Percentiles rank a stretch among this genome's conserved stretches.
Conservation (phyloP, 2,329 filamentous ascomycete species). For the Aspergillus sp. region DNA sequence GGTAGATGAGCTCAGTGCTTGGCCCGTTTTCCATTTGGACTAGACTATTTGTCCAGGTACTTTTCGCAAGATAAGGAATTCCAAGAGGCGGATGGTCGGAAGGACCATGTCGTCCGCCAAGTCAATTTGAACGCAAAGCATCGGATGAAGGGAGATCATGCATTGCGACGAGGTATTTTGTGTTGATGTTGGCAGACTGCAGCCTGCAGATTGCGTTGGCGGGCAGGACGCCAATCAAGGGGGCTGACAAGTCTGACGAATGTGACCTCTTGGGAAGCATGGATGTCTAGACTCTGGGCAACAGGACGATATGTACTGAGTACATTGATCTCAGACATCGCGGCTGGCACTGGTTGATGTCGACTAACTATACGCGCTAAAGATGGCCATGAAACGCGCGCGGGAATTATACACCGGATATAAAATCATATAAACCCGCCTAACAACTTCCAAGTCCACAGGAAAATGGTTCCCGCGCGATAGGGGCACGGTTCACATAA, state of each 20-base stretch:
- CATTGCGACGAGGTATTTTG: not conserved
- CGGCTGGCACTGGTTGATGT: too few relatives aligned
- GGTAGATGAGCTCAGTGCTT: not conserved
- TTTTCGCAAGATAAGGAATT: not conserved
- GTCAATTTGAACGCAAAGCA: not conserved
- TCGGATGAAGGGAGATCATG: not conserved
- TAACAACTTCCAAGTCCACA: too few relatives aligned
- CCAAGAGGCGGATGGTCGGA: not conserved
- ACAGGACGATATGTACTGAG: not conserved
- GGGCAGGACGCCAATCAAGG: not conserved
- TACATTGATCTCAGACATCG: too few relatives aligned
- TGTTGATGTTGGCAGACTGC: not conserved
- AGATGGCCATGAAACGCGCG: too few relatives aligned
- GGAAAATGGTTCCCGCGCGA: too few relatives aligned
- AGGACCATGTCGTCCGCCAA: not conserved
- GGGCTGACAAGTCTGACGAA: not conserved
- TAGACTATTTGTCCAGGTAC: not conserved
- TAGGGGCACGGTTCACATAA: too few relatives aligned
- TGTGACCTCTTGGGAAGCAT: not conserved
- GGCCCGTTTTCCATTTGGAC: not conserved
- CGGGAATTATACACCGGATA: too few relatives aligned
- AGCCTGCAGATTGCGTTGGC: not conserved
- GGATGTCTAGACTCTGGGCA: not conserved
- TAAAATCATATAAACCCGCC: too few relatives aligned
- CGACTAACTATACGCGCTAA: too few relatives aligned